These are phyloP conservation scores for Colletotrichum cuscutae DNA, from an alignment of 2,329 filamentous ascomycete genomes.

Conservation along the genomic window DNA sequence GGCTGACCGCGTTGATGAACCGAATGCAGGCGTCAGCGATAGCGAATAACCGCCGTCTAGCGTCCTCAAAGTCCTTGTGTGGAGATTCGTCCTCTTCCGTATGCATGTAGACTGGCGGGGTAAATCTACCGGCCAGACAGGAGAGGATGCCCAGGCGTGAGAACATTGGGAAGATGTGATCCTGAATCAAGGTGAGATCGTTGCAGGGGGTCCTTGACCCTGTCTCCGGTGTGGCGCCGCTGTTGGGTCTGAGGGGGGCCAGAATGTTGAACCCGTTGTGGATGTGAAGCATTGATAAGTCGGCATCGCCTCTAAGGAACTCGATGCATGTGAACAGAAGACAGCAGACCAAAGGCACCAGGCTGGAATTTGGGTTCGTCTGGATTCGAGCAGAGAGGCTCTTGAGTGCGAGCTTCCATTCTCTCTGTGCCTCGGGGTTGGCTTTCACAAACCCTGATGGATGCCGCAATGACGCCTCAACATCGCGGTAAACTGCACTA, in stretches of 20 bases:
- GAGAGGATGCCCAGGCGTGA: not conserved
- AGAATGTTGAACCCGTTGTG: not conserved
- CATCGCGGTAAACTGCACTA: not conserved
- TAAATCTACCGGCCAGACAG: not conserved
- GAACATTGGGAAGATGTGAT: not conserved
- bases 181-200: not conserved
- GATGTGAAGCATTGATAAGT: not conserved
- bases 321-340: not conserved
- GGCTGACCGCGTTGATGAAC: not conserved
- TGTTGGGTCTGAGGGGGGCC: not conserved
- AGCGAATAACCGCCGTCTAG: not conserved
- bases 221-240: not conserved
- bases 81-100: not conserved
- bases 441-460: not conserved
- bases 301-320: not conserved
- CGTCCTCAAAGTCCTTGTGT: not conserved
- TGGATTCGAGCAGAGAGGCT: not conserved
- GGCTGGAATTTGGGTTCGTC: not conserved
- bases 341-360: not conserved
- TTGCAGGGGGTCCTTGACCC: too few relatives aligned
- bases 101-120: not conserved
- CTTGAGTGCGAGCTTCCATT: not conserved
- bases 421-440: not conserved
- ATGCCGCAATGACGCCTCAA: not conserved
- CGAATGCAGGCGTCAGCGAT: not conserved